These are phyloP conservation scores for Elsinoe australis DNA, from an alignment of 2,329 filamentous ascomycete species.

Conservation along the genomic window DNA sequence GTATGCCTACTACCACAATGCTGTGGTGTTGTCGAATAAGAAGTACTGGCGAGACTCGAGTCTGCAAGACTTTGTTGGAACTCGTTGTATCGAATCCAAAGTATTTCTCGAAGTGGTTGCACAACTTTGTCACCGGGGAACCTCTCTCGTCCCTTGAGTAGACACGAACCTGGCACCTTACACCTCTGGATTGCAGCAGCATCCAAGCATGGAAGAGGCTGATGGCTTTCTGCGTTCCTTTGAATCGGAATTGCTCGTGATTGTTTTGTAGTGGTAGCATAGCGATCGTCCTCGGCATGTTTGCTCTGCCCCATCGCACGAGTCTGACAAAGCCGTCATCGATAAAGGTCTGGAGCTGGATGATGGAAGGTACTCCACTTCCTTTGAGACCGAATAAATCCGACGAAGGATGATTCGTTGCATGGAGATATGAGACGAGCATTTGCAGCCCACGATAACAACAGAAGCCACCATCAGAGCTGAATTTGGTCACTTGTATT, in stretches of 20 bases:
- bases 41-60: constrained; percentile 67
- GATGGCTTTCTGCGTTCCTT: background rate
- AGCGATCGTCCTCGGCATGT: background rate
- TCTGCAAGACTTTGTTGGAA: no score
- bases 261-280: background rate
- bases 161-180: background rate
- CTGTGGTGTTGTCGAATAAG: constrained; percentile 87
- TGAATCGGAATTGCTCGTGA: background rate
- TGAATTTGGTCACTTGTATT: constrained; percentile 72
- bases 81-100: no score
- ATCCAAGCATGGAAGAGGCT: background rate
- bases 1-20: constrained; percentile 78
- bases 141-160: background rate
- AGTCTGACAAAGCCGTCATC: background rate
- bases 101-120: background rate
- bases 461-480: constrained; percentile 70
- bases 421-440: constrained; percentile 65
- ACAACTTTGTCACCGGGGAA: background rate
- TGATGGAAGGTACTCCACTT: background rate
- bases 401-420: background rate
- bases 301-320: background rate
- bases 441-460: constrained; percentile 95
- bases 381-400: background rate
- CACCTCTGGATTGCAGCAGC: background rate
- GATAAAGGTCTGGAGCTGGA: background rate